These are phyloP conservation scores for Amanita polypyramis DNA, from an alignment of 768 basidiomycete genomes.

Conservation along the genomic window DNA sequence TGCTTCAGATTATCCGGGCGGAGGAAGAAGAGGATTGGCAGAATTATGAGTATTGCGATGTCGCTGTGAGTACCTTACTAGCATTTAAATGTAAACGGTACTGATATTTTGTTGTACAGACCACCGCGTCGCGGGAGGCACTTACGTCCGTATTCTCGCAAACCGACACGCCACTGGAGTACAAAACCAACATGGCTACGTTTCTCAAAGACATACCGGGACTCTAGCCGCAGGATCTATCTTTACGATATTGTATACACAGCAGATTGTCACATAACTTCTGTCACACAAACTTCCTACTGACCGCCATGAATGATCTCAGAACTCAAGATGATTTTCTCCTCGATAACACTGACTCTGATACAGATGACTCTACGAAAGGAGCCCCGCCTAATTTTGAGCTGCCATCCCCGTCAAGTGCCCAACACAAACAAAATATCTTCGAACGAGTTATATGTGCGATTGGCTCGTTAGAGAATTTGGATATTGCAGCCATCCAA, in stretches of 20 bases:
- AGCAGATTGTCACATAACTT: background rate
- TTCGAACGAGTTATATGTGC: background rate
- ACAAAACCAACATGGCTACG: conserved; percentile 42
- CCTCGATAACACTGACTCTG: conserved; percentile 49
- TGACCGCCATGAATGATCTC: background rate
- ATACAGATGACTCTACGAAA: conserved; percentile 20
- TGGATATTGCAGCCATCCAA: background rate
- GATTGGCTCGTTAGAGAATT: background rate
- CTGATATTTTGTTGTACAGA: conserved; percentile 27
- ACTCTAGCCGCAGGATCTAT: conserved; percentile 21
- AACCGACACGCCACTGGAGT: conserved; percentile 36
- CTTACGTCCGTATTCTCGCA: conserved; percentile 60
- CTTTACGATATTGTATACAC: background rate
- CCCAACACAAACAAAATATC: background rate
- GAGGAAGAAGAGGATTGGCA: conserved; percentile 79
- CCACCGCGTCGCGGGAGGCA: conserved; percentile 40
- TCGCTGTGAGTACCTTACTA: conserved; percentile 35
- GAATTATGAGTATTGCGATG: conserved; percentile 53
- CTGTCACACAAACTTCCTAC: background rate
- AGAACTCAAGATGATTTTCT: background rate
- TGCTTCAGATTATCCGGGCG: conserved; percentile 57
- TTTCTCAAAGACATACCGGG: conserved; percentile 51
- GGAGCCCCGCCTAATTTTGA: background rate
- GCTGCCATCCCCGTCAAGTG: background rate
- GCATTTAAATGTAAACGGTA: conserved; percentile 1